Evolutionary conservation across 192 early-diverging fungal genomes (phyloP).

Genomic region (Mortierella antarctica): DNA sequence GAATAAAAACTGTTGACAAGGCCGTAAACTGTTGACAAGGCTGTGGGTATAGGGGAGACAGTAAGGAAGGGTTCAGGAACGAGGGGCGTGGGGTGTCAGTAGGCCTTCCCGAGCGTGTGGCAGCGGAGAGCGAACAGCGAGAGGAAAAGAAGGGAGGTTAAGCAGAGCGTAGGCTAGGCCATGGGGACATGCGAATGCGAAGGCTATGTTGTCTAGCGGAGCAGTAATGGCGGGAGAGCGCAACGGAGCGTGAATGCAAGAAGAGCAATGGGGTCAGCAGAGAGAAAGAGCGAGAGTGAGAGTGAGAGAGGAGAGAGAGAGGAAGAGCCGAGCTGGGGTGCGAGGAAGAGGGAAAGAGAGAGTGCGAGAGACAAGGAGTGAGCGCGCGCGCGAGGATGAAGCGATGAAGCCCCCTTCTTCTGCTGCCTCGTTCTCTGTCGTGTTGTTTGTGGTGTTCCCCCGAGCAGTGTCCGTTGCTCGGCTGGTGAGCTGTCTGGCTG

Average conservation of each 20-base stretch:
- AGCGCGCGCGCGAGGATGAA: neutral
- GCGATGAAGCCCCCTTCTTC: neutral
- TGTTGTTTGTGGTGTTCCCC: neutral
- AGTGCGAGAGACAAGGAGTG: conserved; percentile 4
- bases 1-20: too few species aligned
- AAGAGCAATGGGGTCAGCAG: conserved; percentile 21
- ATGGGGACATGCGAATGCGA: too few species aligned
- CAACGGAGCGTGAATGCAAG: neutral
- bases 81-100: too few species aligned
- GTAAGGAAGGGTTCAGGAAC: too few species aligned
- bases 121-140: neutral
- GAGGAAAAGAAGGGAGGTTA: neutral
- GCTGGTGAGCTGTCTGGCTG: too few species aligned
- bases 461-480: too few species aligned
- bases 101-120: too few species aligned
- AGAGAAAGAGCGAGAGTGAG: conserved; percentile 38
- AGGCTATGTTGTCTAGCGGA: neutral
- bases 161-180: too few species aligned
- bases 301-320: conserved; percentile 13
- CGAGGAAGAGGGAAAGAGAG: neutral
- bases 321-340: conserved; percentile 20
- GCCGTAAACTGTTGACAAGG: too few species aligned
- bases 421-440: neutral
- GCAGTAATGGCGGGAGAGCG: conserved; percentile 5
- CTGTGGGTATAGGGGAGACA: too few species aligned